Conservation (phyloP, 305 asterid species). For the Fraxinus velutina region DNA sequence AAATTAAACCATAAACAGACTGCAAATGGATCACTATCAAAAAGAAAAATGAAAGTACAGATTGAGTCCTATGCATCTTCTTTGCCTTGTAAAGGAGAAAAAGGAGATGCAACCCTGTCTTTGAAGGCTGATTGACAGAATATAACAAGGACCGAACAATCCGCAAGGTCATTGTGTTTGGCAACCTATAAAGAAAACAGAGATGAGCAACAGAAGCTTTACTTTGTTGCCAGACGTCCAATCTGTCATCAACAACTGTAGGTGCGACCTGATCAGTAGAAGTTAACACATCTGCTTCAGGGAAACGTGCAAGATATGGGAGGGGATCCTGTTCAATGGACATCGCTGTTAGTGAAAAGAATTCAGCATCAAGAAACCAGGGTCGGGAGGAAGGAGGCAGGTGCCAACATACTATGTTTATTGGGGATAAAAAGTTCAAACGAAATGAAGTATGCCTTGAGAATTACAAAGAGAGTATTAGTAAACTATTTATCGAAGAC, state of each 20-base stretch:
- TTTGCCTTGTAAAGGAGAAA: conserved; percentile 14
- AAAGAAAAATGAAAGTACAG: conserved; percentile 4
- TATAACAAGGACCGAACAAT: background rate
- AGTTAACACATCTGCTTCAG: conserved; percentile 93
- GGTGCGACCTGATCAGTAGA: conserved; percentile 91
- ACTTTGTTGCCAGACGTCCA: conserved; percentile 93
- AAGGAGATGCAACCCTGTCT: background rate
- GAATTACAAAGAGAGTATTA: background rate
- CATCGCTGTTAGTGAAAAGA: conserved; percentile 26
- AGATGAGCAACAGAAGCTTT: conserved; percentile 27
- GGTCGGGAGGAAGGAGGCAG: background rate
- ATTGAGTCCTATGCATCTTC: conserved; percentile 1
- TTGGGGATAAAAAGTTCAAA: background rate
- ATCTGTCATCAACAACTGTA: conserved; percentile 79
- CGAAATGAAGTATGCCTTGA: conserved; percentile 6
- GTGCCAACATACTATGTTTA: background rate
- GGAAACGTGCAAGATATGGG: conserved; percentile 88
- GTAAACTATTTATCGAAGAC: background rate
- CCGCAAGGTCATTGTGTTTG: background rate
- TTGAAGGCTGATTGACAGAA: background rate
- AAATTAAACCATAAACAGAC: background rate
- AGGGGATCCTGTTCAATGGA: conserved; percentile 76
- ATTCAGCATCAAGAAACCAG: conserved; percentile 9
- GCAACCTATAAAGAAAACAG: background rate
- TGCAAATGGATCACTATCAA: background rate